Evolutionary conservation across 1,284 basidiomycete species (phyloP).

Genomic region (Ustilago lituana): DNA sequence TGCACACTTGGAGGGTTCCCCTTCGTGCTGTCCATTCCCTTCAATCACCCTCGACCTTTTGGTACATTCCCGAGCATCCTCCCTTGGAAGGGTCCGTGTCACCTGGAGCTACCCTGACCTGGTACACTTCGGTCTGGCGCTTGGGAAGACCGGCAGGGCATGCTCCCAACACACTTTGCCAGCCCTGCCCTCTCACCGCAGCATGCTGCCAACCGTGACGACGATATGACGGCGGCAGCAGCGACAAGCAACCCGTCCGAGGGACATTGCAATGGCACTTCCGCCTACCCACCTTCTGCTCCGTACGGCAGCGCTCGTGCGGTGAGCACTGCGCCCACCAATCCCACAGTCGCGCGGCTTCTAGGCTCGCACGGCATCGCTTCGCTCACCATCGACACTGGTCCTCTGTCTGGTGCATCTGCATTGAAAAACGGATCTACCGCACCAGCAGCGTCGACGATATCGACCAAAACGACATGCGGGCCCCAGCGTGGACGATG

Average conservation of each 20-base stretch:
- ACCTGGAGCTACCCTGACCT: too few relatives aligned
- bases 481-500: constrained; percentile 71
- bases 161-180: constrained; percentile 47
- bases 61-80: too few relatives aligned
- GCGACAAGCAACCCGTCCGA: neutral
- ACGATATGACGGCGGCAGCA: constrained; percentile 28
- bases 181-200: constrained; percentile 20
- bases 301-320: neutral
- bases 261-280: constrained; percentile 5
- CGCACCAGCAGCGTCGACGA: constrained; percentile 1
- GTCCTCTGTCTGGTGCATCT: constrained; percentile 14
- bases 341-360: constrained; percentile 14
- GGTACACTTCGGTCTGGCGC: neutral
- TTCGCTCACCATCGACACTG: constrained; percentile 45
- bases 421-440: neutral
- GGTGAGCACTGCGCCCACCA: neutral
- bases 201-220: constrained; percentile 13
- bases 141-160: constrained; percentile 19
- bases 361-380: constrained; percentile 38
- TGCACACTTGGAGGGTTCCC: constrained; percentile 5
- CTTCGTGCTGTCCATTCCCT: neutral
- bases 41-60: too few relatives aligned
- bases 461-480: neutral
- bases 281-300: constrained; percentile 17
- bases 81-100: too few relatives aligned